phyloP scores from a whole-genome alignment of 306 rosid species.

The Fragaria vesca region DNA sequence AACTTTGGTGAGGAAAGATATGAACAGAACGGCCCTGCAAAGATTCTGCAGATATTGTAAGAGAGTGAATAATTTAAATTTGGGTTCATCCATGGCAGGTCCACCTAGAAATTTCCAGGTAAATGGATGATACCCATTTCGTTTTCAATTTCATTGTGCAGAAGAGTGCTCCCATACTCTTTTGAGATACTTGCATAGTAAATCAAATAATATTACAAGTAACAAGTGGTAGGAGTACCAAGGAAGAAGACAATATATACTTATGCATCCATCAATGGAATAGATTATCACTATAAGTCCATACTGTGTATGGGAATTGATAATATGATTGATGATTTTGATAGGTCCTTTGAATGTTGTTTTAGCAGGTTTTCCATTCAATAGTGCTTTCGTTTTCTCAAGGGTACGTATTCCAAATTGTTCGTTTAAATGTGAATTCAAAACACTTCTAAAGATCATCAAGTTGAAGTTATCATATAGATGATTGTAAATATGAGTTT shows the following conservation, averaged over 20 bases:
- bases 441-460: too few species aligned
- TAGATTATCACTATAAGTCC: not conserved
- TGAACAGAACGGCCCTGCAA: conserved; percentile 46
- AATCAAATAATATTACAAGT: not conserved
- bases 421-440: too few species aligned
- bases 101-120: conserved; percentile 53
- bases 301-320: not conserved
- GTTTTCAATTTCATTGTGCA: not conserved
- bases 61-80: conserved; percentile 29
- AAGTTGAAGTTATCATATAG: too few species aligned
- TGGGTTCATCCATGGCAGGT: conserved; percentile 27
- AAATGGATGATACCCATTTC: conserved; percentile 36
- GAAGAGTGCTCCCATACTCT: not conserved
- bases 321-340: not conserved
- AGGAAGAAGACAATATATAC: not conserved
- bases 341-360: not conserved
- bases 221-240: not conserved
- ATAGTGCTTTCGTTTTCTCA: not conserved
- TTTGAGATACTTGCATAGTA: not conserved
- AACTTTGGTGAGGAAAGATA: conserved; percentile 25
- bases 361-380: too few species aligned
- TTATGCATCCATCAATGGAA: not conserved
- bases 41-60: conserved; percentile 47
- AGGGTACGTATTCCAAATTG: not conserved
- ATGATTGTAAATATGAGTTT: too few species aligned